These are phyloP conservation scores for Termitomyces sp. DNA, from an alignment of 768 basidiomycete genomes.

Conservation along the genomic window DNA sequence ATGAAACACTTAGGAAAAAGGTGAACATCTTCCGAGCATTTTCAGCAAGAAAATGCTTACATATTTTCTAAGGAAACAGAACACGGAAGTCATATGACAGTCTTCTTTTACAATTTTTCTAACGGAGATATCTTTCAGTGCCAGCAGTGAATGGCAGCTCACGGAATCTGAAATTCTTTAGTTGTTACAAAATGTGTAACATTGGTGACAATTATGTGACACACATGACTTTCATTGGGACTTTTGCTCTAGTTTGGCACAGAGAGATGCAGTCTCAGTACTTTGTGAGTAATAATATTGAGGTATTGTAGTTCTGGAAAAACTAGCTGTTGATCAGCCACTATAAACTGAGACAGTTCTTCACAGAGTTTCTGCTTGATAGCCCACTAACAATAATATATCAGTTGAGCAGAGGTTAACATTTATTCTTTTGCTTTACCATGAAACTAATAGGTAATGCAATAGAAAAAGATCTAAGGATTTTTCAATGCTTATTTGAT, in stretches of 20 bases:
- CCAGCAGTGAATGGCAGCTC: too few species aligned
- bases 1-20: too few species aligned
- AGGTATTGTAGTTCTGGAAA: conserved; percentile 49
- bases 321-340: conserved; percentile 44
- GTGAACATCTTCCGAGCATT: too few species aligned
- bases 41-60: too few species aligned
- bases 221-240: conserved; percentile 29
- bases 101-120: too few species aligned
- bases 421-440: conserved; percentile 9
- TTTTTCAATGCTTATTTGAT: conserved; percentile 26
- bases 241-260: conserved; percentile 24
- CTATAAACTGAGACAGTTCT: conserved; percentile 39
- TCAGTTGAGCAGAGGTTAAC: background rate
- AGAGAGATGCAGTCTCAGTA: conserved; percentile 39
- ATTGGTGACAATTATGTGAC: conserved; percentile 12
- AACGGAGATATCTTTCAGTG: too few species aligned
- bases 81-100: too few species aligned
- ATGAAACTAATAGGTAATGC: conserved; percentile 24
- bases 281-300: conserved; percentile 43
- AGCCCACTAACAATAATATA: conserved; percentile 38
- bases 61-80: too few species aligned
- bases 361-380: conserved; percentile 44
- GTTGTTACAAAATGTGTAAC: too few species aligned
- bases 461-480: background rate
- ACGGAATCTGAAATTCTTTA: too few species aligned